phyloP scores from a whole-genome alignment of 306 rosid species.

The Purshia tridentata region DNA sequence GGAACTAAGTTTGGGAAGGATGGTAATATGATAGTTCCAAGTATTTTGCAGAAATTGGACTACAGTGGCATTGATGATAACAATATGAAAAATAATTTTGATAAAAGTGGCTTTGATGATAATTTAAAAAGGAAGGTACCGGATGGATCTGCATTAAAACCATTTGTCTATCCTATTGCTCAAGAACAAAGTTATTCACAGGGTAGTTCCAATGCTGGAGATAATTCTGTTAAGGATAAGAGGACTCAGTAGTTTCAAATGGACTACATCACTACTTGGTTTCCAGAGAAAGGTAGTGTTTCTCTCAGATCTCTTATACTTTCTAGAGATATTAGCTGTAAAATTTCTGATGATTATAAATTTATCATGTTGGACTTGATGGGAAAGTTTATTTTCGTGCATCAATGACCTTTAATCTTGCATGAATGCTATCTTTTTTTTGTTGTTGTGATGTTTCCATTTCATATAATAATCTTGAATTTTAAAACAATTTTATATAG shows the following conservation, averaged over 20 bases:
- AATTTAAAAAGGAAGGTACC: conserved; percentile 39
- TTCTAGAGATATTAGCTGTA: background rate
- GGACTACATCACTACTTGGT: conserved; percentile 23
- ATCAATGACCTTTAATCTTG: background rate
- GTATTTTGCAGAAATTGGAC: conserved; percentile 59
- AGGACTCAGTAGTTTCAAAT: conserved; percentile 39
- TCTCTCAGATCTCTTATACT: conserved; percentile 4
- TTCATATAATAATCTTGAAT: too few species aligned
- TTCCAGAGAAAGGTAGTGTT: conserved; percentile 47
- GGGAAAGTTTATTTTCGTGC: background rate
- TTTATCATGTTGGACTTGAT: background rate
- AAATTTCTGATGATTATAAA: background rate
- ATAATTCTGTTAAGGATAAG: conserved; percentile 1
- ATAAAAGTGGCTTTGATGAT: conserved; percentile 39
- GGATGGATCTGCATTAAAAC: conserved; percentile 31
- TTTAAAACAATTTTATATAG: too few species aligned
- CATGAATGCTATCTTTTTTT: background rate
- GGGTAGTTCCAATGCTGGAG: conserved; percentile 27
- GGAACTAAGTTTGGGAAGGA: conserved; percentile 49
- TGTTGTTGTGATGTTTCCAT: too few species aligned
- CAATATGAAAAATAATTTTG: conserved; percentile 45
- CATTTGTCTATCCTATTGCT: conserved; percentile 32
- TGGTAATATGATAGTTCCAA: conserved; percentile 38
- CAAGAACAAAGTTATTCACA: conserved; percentile 33
- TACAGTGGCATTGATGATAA: conserved; percentile 47